phyloP scores from a whole-genome alignment of 2,329 filamentous ascomycete species.

The Grosmannia huntii region DNA sequence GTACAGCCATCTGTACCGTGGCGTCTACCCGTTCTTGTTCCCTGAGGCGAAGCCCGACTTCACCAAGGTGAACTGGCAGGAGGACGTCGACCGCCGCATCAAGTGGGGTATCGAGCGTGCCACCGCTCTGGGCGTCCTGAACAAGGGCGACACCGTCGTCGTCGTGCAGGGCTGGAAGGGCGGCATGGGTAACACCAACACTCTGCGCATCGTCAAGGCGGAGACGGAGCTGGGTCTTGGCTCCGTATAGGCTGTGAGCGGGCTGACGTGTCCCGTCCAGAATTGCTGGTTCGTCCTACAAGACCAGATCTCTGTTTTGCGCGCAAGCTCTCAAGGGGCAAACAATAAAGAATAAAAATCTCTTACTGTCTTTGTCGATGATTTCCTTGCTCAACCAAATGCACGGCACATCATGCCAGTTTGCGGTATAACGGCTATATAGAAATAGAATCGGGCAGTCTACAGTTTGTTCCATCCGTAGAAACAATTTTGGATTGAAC shows the following conservation, averaged over 20 bases:
- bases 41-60: conserved; percentile 91
- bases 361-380: neutral
- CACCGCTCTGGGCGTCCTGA: conserved; percentile 66
- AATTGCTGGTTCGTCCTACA: neutral
- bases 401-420: no score
- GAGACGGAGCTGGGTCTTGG: conserved; percentile 46
- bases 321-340: neutral
- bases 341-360: neutral
- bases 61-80: conserved; percentile 85
- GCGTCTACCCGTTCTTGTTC: conserved; percentile 96
- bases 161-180: conserved; percentile 88
- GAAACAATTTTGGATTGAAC: no score
- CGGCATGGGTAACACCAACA: conserved; percentile 87
- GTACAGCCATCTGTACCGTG: conserved; percentile 91
- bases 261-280: neutral
- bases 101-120: conserved; percentile 92
- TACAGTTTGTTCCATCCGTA: no score
- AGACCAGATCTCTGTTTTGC: neutral
- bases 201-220: conserved; percentile 51
- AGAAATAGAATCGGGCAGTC: no score
- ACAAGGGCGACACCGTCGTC: conserved; percentile 60
- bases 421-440: no score
- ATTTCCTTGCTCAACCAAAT: no score
- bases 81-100: conserved; percentile 94
- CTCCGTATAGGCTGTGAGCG: conserved; percentile 10